Evolutionary conservation across 2,329 filamentous ascomycete genomes (phyloP).

Genomic region (Pseudogymnoascus sp.): DNA sequence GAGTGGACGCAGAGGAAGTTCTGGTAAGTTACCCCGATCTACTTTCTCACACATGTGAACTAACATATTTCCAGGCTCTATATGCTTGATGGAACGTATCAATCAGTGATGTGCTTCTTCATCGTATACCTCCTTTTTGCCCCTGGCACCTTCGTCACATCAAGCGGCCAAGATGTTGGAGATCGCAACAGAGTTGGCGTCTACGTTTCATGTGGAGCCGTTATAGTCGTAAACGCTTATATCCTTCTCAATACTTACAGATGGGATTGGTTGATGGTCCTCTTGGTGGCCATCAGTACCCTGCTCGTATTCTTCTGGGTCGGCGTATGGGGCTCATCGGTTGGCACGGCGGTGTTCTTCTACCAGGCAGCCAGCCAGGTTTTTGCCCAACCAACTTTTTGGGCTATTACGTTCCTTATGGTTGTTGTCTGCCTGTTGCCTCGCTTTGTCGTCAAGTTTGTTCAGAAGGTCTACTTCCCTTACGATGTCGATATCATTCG

Average conservation of each 20-base stretch:
- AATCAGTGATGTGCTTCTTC: conserved; percentile 89
- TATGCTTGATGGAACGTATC: conserved; percentile 91
- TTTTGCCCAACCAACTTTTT: conserved; percentile 76
- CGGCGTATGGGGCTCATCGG: conserved; percentile 62
- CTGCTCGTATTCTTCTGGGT: conserved; percentile 94
- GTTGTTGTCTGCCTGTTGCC: conserved; percentile 78
- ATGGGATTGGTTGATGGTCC: conserved; percentile 93
- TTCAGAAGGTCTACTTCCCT: conserved; percentile 92
- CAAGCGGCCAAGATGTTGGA: conserved; percentile 65
- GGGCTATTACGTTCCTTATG: conserved; percentile 73
- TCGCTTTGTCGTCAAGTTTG: conserved; percentile 74
- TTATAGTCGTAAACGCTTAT: conserved; percentile 87
- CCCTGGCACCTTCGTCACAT: conserved; percentile 59
- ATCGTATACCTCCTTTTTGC: conserved; percentile 77
- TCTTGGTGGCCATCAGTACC: conserved; percentile 75
- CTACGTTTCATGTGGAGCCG: conserved; percentile 75
- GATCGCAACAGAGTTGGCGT: conserved; percentile 81
- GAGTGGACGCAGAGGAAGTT: conserved; percentile 97
- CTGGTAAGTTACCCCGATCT: conserved; percentile 55
- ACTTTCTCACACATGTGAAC: conserved; percentile 11
- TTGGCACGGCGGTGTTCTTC: conserved; percentile 50
- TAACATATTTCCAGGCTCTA: conserved; percentile 58
- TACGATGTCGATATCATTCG: conserved; percentile 92
- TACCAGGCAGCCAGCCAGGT: conserved; percentile 73
- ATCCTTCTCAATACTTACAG: conserved; percentile 93